These are phyloP conservation scores for Myochromella boudieri DNA, from an alignment of 768 basidiomycete genomes.

Conservation along the genomic window DNA sequence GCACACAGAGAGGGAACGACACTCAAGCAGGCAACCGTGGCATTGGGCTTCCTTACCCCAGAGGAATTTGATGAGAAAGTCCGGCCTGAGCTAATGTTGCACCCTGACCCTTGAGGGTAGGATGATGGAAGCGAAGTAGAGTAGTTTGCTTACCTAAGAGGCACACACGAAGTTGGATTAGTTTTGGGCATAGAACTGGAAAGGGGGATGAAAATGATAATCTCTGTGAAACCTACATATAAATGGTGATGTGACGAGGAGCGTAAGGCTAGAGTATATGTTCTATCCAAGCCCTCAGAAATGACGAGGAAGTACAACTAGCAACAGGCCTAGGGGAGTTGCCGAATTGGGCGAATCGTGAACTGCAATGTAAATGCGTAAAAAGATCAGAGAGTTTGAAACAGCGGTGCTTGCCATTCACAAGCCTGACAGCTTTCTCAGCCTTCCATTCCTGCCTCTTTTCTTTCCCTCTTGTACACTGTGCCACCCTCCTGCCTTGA, in stretches of 20 bases:
- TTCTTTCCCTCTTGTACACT: slow-evolving; percentile 13
- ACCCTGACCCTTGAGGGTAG: slow-evolving; percentile 43
- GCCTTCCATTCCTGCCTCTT: slow-evolving; percentile 15
- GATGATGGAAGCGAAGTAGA: slow-evolving; percentile 12
- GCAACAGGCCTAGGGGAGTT: slow-evolving; percentile 15
- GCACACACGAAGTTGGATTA: slow-evolving; percentile 1
- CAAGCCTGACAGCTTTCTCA: slow-evolving; percentile 22
- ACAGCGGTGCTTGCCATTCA: slow-evolving; percentile 25
- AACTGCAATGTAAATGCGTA: slow-evolving; percentile 31
- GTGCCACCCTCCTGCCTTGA: slow-evolving; percentile 16
- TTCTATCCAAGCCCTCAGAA: slow-evolving; percentile 9
- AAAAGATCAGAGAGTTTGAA: slow-evolving; percentile 32
- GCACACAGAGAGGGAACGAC: slow-evolving; percentile 99
- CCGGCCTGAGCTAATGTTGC: slow-evolving; percentile 86
- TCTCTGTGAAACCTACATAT: slow-evolving; percentile 19
- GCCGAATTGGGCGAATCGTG: slow-evolving; percentile 26
- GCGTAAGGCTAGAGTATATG: neutral
- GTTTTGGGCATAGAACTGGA: neutral
- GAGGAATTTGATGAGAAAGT: slow-evolving; percentile 97
- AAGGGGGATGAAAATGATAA: slow-evolving; percentile 11
- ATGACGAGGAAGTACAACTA: slow-evolving; percentile 6
- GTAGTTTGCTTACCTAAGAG: slow-evolving; percentile 15
- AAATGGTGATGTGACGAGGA: slow-evolving; percentile 20
- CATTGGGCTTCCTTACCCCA: slow-evolving; percentile 79
- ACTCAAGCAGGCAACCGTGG: slow-evolving; percentile 90